phyloP scores from a whole-genome alignment of 2,329 filamentous ascomycete genomes.

The Cercospora zeina region DNA sequence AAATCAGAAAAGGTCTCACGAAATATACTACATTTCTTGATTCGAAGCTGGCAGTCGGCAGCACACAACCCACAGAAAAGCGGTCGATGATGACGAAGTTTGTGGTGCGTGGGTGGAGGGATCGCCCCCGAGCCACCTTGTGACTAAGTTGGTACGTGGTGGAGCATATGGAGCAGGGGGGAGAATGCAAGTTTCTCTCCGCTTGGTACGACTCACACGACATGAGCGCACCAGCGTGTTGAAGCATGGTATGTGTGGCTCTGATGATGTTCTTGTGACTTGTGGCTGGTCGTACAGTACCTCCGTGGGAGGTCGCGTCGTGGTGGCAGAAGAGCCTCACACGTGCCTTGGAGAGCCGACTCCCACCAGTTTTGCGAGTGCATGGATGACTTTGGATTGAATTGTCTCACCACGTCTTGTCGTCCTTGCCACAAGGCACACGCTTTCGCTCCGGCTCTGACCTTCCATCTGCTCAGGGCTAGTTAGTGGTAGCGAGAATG shows the following conservation, averaged over 20 bases:
- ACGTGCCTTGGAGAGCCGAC: too few species aligned
- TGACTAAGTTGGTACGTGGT: slow-evolving; percentile 13
- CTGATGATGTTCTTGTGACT: not conserved
- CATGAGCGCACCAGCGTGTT: too few species aligned
- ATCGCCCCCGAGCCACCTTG: slow-evolving; percentile 5
- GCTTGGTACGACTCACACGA: slow-evolving; percentile 1
- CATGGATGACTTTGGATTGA: not conserved
- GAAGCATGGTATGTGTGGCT: too few species aligned
- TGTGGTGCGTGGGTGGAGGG: not conserved
- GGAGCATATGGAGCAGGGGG: not conserved
- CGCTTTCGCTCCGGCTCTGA: too few species aligned
- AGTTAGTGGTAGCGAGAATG: too few species aligned
- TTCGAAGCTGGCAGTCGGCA: not conserved
- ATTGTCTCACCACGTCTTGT: too few species aligned
- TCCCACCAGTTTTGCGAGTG: slow-evolving; percentile 1
- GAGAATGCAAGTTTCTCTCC: not conserved
- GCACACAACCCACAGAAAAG: slow-evolving; percentile 4
- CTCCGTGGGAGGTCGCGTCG: not conserved
- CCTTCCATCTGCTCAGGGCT: too few species aligned
- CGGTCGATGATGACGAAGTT: slow-evolving; percentile 11
- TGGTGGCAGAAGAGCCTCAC: not conserved
- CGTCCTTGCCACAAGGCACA: too few species aligned
- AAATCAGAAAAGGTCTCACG: not conserved
- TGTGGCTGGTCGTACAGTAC: not conserved
- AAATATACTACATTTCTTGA: not conserved